phyloP scores from a whole-genome alignment of 305 asterid genomes.

The Rubia peregrina region DNA sequence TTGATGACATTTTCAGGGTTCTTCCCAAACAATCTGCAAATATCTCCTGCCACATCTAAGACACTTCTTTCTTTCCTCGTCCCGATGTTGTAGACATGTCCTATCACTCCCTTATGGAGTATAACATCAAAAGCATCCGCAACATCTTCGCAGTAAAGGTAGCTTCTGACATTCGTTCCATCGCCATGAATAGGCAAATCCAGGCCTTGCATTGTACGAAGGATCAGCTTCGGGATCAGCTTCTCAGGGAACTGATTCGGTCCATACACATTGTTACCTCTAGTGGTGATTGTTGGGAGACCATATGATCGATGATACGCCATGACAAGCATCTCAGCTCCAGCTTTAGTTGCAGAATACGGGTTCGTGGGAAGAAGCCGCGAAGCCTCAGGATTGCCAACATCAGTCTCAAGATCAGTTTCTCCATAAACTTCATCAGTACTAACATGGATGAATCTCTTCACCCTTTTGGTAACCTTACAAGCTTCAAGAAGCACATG shows the following conservation, averaged over 20 bases:
- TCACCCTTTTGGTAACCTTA: neutral
- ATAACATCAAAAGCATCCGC: neutral
- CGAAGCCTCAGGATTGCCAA: conserved; percentile 1
- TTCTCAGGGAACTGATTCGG: conserved; percentile 5
- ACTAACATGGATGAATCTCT: neutral
- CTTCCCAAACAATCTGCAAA: neutral
- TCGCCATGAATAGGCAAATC: conserved; percentile 2
- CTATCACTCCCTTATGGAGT: neutral
- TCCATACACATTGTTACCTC: neutral
- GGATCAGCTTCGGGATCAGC: neutral
- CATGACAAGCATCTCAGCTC: conserved; percentile 5
- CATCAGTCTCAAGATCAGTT: neutral
- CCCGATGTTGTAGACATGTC: conserved; percentile 3
- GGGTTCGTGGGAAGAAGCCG: conserved; percentile 4
- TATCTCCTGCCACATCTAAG: neutral
- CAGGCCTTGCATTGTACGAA: neutral
- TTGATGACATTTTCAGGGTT: neutral
- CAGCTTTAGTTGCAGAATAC: neutral
- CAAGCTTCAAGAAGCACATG: conserved; percentile 4
- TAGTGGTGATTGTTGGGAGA: neutral
- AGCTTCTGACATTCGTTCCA: conserved; percentile 1
- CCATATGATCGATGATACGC: conserved; percentile 1
- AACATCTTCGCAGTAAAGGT: neutral
- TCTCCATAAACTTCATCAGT: conserved; percentile 4
- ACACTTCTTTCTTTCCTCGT: conserved; percentile 1